Evolutionary conservation across 139 green algal species (phyloP), one percentile per base, ranked within the genome.

Genomic region (Chlorella sp.): DNA sequence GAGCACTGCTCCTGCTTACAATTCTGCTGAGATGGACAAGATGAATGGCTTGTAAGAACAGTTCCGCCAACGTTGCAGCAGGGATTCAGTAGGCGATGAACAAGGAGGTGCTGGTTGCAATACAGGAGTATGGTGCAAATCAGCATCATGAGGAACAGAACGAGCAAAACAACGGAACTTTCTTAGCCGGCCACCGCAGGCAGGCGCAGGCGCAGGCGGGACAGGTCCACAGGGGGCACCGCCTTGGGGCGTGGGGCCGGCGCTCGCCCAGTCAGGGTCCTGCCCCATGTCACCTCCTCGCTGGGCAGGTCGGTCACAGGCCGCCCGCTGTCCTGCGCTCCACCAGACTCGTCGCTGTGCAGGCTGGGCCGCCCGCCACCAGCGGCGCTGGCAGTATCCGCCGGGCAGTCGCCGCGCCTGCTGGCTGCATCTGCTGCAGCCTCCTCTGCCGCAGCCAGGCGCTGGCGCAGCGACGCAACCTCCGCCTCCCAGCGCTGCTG

Each of bases 261-360:
- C 20, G 56, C 60, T 1, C 76, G 64, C 9, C 32, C 36, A 1
- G 76, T 82, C 47, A 82, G 76, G 18, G 56, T 82, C 23, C 76
- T 38, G 25, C 76, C 76, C 76, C 76, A 82, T 26, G 56, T 82
- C 15, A 82, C 76, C 11, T 72, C 60, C 26, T 82, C 76, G 57
- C 60, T 72, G 0, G 36, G 15, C 57, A 72, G 26, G 0, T 62
- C 38, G 4, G 25, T 21, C 76, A 60, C 34, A 55, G 69, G 38
- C 75, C 39, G 41, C 36, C 39, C 57, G 76, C 75, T 71, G 41
- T 30, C 71, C 41, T 60, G 41, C 36, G 36, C 36, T 38, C 5
- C 1, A 21, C 51, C 21, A 2, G 51, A 60, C 51, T 60, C 57
- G 2, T 57, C 57, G 38, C 76, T 82, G 25, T 51, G 38, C 38